phyloP scores from a whole-genome alignment of 352 stramenopile species.

The Pythium myriotylum region DNA sequence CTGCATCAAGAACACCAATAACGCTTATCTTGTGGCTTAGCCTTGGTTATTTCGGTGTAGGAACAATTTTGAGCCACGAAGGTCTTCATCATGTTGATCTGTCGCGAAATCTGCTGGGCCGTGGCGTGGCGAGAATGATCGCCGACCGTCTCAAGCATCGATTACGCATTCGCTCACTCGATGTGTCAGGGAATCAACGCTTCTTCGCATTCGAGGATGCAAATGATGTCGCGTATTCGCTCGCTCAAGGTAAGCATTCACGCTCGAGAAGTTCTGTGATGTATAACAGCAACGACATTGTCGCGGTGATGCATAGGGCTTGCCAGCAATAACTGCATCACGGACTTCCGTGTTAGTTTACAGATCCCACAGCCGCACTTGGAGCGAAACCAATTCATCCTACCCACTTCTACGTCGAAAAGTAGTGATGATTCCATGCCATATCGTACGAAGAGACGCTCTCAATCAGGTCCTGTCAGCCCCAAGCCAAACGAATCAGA shows the following conservation, averaged over 20 bases:
- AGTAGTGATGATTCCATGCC: not conserved
- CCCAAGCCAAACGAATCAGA: not conserved
- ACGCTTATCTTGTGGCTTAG: no score
- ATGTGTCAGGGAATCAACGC: conserved; percentile 36
- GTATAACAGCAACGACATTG: no score
- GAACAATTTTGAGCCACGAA: conserved; percentile 31
- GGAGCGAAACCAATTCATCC: conserved; percentile 12
- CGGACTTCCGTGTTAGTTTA: conserved; percentile 18
- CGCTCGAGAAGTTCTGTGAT: no score
- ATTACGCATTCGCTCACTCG: conserved; percentile 30
- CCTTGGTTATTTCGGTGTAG: conserved; percentile 13
- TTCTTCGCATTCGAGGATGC: conserved; percentile 43
- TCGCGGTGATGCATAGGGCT: conserved; percentile 10
- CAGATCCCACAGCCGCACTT: conserved; percentile 5
- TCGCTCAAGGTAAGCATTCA: conserved; percentile 18
- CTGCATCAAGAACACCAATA: not conserved
- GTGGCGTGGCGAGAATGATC: conserved; percentile 28
- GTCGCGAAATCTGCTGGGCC: conserved; percentile 44
- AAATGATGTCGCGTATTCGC: conserved; percentile 24
- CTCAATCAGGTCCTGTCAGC: no score
- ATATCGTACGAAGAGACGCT: no score
- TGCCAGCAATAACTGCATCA: conserved; percentile 2
- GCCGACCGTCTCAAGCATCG: conserved; percentile 36
- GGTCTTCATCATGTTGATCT: conserved; percentile 35
- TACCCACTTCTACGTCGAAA: not conserved